Evolutionary conservation across 176 grass and related monocot species (phyloP).

Genomic region (Triticum monococcum): DNA sequence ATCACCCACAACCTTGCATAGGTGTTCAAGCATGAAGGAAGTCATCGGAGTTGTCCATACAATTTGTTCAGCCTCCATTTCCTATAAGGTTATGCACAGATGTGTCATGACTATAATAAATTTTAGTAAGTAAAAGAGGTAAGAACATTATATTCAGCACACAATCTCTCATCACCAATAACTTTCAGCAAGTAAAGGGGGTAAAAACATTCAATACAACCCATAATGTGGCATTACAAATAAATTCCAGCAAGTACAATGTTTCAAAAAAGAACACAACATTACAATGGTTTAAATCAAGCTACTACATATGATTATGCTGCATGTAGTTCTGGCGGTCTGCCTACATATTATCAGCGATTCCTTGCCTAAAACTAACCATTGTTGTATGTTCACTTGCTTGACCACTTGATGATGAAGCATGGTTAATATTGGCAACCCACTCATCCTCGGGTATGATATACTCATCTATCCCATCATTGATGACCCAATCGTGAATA

Average conservation of each 20-base stretch:
- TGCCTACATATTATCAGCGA: too few species aligned
- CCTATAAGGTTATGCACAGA: not conserved
- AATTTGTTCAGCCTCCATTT: not conserved
- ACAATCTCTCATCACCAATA: not conserved
- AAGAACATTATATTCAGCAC: not conserved
- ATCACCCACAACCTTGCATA: not conserved
- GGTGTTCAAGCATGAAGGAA: not conserved
- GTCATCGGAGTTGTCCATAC: not conserved
- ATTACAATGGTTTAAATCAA: too few species aligned
- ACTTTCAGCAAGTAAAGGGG: not conserved
- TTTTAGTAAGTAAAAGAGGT: not conserved
- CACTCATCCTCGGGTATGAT: too few species aligned
- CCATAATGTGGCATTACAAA: not conserved
- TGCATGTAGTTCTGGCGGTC: too few species aligned
- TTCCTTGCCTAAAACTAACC: too few species aligned
- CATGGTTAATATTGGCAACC: too few species aligned
- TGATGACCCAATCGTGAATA: too few species aligned
- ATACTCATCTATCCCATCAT: too few species aligned
- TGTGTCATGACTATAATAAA: not conserved
- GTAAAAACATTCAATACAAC: not conserved
- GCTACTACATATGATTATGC: too few species aligned
- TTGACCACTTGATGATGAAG: too few species aligned
- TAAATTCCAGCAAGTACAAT: too few species aligned
- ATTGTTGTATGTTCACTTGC: too few species aligned
- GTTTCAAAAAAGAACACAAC: not conserved